Evolutionary conservation across 805 yeast genomes (phyloP).

Genomic region (Scheffersomyces stipitis): DNA sequence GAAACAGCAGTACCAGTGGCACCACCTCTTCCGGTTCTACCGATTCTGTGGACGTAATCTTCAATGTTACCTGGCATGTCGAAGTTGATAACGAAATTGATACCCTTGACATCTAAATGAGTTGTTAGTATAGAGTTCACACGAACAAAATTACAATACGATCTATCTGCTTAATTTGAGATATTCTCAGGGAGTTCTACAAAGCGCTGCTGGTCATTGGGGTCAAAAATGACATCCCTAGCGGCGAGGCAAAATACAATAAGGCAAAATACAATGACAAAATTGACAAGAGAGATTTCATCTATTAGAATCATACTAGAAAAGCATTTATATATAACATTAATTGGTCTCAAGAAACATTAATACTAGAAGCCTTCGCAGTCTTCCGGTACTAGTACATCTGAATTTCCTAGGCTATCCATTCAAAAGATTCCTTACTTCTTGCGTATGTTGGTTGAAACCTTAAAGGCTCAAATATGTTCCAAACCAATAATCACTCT

Average conservation of each 20-base stretch:
- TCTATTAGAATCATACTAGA: background rate
- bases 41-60: constrained; percentile 98
- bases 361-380: too few species aligned
- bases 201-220: too few species aligned
- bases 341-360: constrained; percentile 6
- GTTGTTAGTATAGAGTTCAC: constrained; percentile 30
- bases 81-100: constrained; percentile 87
- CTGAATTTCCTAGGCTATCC: background rate
- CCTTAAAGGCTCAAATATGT: too few species aligned
- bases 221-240: too few species aligned
- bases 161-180: too few species aligned
- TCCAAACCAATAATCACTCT: constrained; percentile 6
- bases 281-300: constrained; percentile 1
- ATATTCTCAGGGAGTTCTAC: too few species aligned
- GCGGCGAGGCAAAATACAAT: too few species aligned
- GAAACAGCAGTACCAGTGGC: constrained; percentile 93
- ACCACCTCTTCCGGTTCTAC: constrained; percentile 99
- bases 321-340: background rate
- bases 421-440: constrained; percentile 7
- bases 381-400: too few species aligned
- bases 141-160: too few species aligned
- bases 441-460: too few species aligned
- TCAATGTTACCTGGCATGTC: constrained; percentile 98
- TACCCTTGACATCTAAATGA: constrained; percentile 89
- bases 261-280: constrained; percentile 4